Evolutionary conservation across 176 grass and related monocot species (phyloP).

Genomic region (Oryza brachyantha): DNA sequence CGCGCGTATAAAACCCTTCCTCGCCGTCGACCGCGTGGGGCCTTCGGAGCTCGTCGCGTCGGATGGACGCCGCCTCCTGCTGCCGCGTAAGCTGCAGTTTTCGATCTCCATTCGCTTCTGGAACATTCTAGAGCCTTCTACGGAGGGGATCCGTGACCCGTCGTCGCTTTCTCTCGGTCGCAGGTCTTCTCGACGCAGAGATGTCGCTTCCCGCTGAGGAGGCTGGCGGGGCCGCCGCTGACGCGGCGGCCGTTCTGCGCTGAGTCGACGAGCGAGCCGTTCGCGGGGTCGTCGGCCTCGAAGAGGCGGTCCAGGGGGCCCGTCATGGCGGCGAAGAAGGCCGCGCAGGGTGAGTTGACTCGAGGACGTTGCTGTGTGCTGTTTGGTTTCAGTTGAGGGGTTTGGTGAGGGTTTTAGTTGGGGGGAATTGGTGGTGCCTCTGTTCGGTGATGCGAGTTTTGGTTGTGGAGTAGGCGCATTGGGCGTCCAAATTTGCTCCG

Average conservation of each 20-base stretch:
- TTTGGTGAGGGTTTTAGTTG: slow-evolving; percentile 4
- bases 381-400: neutral
- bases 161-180: neutral
- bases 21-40: slow-evolving; percentile 18
- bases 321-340: slow-evolving; percentile 91
- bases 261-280: slow-evolving; percentile 24
- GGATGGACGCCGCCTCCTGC: slow-evolving; percentile 71
- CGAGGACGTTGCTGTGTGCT: neutral
- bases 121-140: neutral
- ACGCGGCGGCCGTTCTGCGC: slow-evolving; percentile 32
- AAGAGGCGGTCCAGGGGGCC: slow-evolving; percentile 80
- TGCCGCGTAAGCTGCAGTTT: slow-evolving; percentile 45
- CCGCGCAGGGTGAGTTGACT: slow-evolving; percentile 53
- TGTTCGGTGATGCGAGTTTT: neutral
- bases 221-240: slow-evolving; percentile 22
- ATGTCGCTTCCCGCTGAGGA: slow-evolving; percentile 47
- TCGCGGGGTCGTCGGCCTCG: slow-evolving; percentile 28
- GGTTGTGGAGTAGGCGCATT: neutral
- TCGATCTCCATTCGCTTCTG: neutral
- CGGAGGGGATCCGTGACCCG: neutral
- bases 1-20: slow-evolving; percentile 2
- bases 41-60: slow-evolving; percentile 6
- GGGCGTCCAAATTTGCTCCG: neutral
- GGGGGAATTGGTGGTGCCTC: neutral
- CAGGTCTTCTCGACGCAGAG: slow-evolving; percentile 53